Evolutionary conservation across 441 rosid genomes (phyloP).

Genomic region (Pelargonium myrrhifolium): DNA sequence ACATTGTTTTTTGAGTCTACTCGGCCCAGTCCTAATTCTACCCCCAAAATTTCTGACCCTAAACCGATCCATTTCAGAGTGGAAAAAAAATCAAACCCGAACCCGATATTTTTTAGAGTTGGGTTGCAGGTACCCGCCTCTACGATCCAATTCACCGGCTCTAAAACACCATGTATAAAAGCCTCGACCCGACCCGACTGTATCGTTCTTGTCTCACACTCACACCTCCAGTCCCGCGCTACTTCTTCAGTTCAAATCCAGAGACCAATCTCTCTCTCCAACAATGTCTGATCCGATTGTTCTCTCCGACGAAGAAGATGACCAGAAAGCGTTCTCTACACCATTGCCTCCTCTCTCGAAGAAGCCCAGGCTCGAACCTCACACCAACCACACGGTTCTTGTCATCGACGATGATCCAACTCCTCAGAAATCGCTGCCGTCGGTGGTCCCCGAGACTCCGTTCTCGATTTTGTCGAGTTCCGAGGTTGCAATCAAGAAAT

Average conservation of each 20-base stretch:
- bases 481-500: conserved; percentile 41
- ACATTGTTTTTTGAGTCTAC: too few species aligned
- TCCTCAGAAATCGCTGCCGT: conserved; percentile 39
- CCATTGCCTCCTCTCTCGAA: conserved; percentile 42
- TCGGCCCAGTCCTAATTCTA: too few species aligned
- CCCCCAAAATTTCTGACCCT: too few species aligned
- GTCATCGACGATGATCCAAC: conserved; percentile 74
- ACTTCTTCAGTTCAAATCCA: conserved; percentile 1
- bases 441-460: conserved; percentile 71
- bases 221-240: too few species aligned
- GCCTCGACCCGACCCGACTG: too few species aligned
- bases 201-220: too few species aligned
- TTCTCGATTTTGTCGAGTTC: conserved; percentile 23
- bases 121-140: too few species aligned
- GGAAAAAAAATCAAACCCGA: too few species aligned
- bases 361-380: conserved; percentile 34
- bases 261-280: background rate
- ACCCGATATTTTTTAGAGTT: too few species aligned
- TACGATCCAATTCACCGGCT: too few species aligned
- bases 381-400: conserved; percentile 30
- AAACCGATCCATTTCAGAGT: too few species aligned
- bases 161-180: too few species aligned
- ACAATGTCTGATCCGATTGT: conserved; percentile 47
- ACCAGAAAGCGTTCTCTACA: conserved; percentile 26
- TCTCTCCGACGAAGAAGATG: conserved; percentile 63